Conservation (phyloP, 768 basidiomycete species). For the Cubamyces sp. region DNA sequence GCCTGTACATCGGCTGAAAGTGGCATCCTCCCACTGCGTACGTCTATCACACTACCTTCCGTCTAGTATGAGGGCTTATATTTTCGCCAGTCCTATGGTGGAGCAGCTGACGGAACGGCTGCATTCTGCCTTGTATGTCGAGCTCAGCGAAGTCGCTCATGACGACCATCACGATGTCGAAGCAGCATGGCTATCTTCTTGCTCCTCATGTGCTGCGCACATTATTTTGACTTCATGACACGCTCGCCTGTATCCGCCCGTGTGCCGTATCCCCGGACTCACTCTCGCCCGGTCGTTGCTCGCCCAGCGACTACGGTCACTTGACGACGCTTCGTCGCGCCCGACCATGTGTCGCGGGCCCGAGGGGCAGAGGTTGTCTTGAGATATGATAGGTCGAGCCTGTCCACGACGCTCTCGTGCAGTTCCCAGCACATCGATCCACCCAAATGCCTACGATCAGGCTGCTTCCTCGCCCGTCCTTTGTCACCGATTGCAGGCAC, state of each 20-base stretch:
- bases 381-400: background rate
- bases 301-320: conserved; percentile 1
- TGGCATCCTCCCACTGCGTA: background rate
- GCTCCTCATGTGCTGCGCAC: conserved; percentile 6
- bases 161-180: conserved; percentile 18
- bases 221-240: conserved; percentile 14
- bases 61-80: background rate
- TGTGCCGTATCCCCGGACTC: background rate
- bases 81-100: background rate
- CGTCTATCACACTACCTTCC: background rate
- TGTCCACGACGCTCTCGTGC: background rate
- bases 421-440: conserved; percentile 7
- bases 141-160: conserved; percentile 13
- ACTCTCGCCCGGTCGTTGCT: background rate
- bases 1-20: too few species aligned
- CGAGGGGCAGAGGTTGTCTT: background rate
- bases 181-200: conserved; percentile 1
- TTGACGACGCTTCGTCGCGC: conserved; percentile 17
- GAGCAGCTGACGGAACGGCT: conserved; percentile 13
- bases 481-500: conserved; percentile 10
- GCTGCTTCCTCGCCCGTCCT: conserved; percentile 16
- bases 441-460: conserved; percentile 16
- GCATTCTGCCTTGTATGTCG: conserved; percentile 15
- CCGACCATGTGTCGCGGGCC: conserved; percentile 11
- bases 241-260: background rate